A percentile compares a stretch with the other conserved stretches of the same genome.
Evolutionary conservation across 2,329 filamentous ascomycete species (phyloP).

Genomic region (Calonectria naviculata): DNA sequence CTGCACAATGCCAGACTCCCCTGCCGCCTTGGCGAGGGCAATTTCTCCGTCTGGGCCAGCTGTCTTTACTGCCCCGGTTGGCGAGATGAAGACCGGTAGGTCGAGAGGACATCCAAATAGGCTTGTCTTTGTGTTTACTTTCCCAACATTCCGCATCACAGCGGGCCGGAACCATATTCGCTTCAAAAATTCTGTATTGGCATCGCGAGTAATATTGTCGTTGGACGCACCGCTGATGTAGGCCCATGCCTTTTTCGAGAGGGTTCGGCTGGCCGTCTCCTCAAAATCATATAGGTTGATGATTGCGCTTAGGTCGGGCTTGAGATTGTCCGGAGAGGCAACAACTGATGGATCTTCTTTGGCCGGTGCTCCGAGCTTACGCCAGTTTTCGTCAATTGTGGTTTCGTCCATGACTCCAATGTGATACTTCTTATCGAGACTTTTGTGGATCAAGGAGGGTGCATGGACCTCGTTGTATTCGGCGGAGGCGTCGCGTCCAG

Average conservation of each 20-base stretch:
- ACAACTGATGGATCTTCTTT: not conserved
- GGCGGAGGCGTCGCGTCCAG: conserved; percentile 11
- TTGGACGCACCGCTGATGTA: conserved; percentile 39
- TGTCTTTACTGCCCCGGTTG: conserved; percentile 30
- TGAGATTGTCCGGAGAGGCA: conserved; percentile 11
- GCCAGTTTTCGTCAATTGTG: conserved; percentile 11
- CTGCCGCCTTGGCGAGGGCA: conserved; percentile 29
- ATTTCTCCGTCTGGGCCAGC: conserved; percentile 33
- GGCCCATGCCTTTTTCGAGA: conserved; percentile 35
- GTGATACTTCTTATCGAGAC: conserved; percentile 10
- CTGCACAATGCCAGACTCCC: conserved; percentile 63
- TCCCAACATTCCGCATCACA: conserved; percentile 35
- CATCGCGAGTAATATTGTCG: conserved; percentile 38
- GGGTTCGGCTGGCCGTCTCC: conserved; percentile 13
- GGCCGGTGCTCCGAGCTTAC: no score
- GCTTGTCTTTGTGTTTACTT: conserved; percentile 23
- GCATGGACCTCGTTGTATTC: conserved; percentile 11
- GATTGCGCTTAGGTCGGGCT: conserved; percentile 24
- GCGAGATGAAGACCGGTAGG: conserved; percentile 35
- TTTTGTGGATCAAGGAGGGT: conserved; percentile 8
- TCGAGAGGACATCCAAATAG: conserved; percentile 35
- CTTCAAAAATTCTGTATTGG: conserved; percentile 28
- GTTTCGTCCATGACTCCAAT: conserved; percentile 29
- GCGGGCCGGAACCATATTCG: conserved; percentile 38
- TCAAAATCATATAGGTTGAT: conserved; percentile 43